These are phyloP conservation scores for Chytridium lagenaria DNA, from an alignment of 371 early-diverging fungal genomes.

Conservation along the genomic window DNA sequence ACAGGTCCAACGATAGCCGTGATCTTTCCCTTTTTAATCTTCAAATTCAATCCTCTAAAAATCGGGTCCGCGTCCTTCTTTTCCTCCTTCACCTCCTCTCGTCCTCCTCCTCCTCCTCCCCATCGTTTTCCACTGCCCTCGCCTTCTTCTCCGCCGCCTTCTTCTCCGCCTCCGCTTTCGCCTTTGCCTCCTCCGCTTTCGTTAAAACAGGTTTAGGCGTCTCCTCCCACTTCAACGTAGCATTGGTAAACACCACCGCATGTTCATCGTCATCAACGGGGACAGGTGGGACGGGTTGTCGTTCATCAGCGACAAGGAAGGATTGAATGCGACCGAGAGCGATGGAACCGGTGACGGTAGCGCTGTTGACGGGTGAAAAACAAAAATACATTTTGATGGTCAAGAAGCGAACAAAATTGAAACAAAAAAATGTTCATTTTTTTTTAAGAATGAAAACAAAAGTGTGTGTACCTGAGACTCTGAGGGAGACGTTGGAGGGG, in stretches of 20 bases:
- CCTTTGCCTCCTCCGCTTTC: not conserved
- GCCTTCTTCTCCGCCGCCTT: not conserved
- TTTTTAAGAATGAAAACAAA: not conserved
- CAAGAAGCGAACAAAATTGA: not conserved
- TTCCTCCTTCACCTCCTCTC: not conserved
- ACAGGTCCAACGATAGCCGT: conserved; percentile 54
- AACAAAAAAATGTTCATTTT: not conserved
- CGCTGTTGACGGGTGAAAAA: not conserved
- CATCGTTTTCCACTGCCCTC: not conserved
- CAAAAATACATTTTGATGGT: not conserved
- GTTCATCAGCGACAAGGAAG: conserved; percentile 13
- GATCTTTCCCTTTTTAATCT: conserved; percentile 23
- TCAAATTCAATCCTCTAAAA: conserved; percentile 32
- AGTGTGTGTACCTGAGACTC: not conserved
- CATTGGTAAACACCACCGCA: not conserved
- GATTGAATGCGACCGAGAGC: not conserved
- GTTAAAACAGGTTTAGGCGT: not conserved
- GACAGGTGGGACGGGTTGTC: not conserved
- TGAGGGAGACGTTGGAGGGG: conserved; percentile 20
- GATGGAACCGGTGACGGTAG: not conserved
- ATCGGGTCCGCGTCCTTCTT: not conserved
- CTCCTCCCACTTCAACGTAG: conserved; percentile 5
- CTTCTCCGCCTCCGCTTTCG: not conserved
- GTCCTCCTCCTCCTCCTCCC: not conserved
- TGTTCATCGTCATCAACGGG: not conserved